phyloP scores from a whole-genome alignment of 768 basidiomycete genomes.

The Russula sp. region DNA sequence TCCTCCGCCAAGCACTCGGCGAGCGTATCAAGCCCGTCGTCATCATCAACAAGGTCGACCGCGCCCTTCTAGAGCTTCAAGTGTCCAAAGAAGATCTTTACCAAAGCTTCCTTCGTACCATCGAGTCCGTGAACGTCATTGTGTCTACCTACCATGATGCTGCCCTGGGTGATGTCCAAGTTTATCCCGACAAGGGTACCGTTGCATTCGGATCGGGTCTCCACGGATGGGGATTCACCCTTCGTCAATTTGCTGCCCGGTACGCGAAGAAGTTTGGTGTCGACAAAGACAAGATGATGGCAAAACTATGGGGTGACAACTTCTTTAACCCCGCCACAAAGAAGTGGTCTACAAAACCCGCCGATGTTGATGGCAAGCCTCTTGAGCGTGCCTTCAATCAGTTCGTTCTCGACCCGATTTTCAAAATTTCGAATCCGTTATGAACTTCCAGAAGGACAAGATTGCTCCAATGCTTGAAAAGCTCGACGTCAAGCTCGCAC shows the following conservation, averaged over 20 bases:
- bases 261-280: conserved; percentile 99
- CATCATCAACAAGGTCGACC: conserved; percentile 99
- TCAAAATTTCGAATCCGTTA: conserved; percentile 97
- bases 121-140: conserved; percentile 98
- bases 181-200: conserved; percentile 97
- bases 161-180: conserved; percentile 96
- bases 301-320: conserved; percentile 98
- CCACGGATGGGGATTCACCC: conserved; percentile 99
- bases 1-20: conserved; percentile 91
- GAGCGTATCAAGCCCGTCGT: conserved; percentile 99
- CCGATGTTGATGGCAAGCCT: conserved; percentile 75
- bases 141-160: conserved; percentile 95
- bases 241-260: conserved; percentile 91
- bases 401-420: conserved; percentile 99
- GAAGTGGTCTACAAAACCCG: conserved; percentile 87
- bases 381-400: conserved; percentile 98
- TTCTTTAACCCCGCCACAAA: conserved; percentile 96
- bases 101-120: conserved; percentile 96
- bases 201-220: conserved; percentile 99
- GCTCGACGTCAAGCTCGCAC: conserved; percentile 86
- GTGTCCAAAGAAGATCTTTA: conserved; percentile 95
- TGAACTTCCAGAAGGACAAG: conserved; percentile 98
- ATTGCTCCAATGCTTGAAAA: conserved; percentile 87
- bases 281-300: conserved; percentile 99
- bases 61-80: conserved; percentile 97